phyloP scores from a whole-genome alignment of 2,329 filamentous ascomycete genomes.

The Alternaria triticina region DNA sequence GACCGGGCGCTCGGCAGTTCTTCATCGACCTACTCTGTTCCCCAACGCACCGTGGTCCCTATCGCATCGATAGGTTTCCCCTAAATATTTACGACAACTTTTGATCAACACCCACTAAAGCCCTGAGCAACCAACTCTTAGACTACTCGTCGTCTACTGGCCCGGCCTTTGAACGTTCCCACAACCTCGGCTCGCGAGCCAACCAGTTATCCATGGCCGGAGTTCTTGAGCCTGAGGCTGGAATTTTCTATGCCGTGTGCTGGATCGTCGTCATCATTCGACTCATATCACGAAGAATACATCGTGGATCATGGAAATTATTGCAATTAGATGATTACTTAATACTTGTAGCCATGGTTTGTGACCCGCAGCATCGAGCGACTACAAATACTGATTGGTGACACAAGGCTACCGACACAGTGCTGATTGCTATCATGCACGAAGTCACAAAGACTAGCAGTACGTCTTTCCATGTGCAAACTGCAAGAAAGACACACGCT shows the following conservation, averaged over 20 bases:
- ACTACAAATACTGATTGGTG: constrained; percentile 7
- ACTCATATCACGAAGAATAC: constrained; percentile 37
- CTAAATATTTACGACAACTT: not conserved
- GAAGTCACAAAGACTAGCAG: constrained; percentile 39
- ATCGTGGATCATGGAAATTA: constrained; percentile 39
- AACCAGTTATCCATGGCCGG: constrained; percentile 25
- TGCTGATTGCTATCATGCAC: constrained; percentile 43
- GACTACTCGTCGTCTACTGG: not conserved
- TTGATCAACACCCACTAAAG: constrained; percentile 1
- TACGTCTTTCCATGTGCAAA: not conserved
- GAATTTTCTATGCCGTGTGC: constrained; percentile 42
- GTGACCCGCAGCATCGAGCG: not conserved
- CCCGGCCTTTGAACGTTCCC: constrained; percentile 1
- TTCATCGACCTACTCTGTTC: not conserved
- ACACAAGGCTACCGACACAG: constrained; percentile 39
- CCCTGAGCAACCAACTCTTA: not conserved
- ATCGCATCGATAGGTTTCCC: constrained; percentile 11
- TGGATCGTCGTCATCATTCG: constrained; percentile 42
- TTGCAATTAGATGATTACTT: constrained; percentile 47
- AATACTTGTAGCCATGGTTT: constrained; percentile 45
- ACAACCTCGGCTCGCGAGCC: constrained; percentile 10
- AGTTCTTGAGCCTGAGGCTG: constrained; percentile 41
- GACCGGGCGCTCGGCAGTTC: constrained; percentile 4
- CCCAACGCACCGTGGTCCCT: not conserved
- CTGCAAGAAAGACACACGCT: not conserved